Evolutionary conservation across 305 asterid species (phyloP).

Genomic region (Caryopteris hybrid): DNA sequence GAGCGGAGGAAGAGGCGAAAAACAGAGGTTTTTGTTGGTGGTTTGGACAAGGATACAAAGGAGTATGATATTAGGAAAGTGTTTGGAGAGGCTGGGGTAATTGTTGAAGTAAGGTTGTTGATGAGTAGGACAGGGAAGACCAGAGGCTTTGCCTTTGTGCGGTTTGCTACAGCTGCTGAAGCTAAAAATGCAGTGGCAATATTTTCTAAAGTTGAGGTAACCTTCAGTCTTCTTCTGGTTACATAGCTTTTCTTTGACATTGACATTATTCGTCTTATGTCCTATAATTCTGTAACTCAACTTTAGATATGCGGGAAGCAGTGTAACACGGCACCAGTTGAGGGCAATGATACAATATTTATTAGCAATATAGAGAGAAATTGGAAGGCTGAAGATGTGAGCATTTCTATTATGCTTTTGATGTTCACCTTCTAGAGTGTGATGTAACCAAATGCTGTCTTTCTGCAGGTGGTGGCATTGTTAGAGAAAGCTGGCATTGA

Average conservation of each 20-base stretch:
- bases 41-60: conserved; percentile 48
- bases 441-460: conserved; percentile 17
- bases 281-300: conserved; percentile 20
- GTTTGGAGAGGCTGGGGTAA: conserved; percentile 47
- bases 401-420: conserved; percentile 27
- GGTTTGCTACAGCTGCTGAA: conserved; percentile 58
- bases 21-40: conserved; percentile 67
- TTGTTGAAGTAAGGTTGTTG: conserved; percentile 47
- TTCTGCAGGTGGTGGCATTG: conserved; percentile 45
- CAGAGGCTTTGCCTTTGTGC: conserved; percentile 68
- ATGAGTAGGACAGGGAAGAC: conserved; percentile 50
- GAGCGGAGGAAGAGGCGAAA: conserved; percentile 49
- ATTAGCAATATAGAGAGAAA: conserved; percentile 62
- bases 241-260: not conserved
- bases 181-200: conserved; percentile 57
- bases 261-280: conserved; percentile 8
- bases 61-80: conserved; percentile 56
- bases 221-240: conserved; percentile 4
- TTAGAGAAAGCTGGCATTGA: conserved; percentile 54
- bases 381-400: conserved; percentile 72
- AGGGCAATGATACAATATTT: conserved; percentile 67
- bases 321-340: conserved; percentile 47
- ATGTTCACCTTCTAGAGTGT: conserved; percentile 5
- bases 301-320: conserved; percentile 65
- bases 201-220: conserved; percentile 60